A percentile compares a stretch with the other conserved stretches of the same genome.
Conservation (phyloP, 352 stramenopile genomes). For the Halophytophthora polymorphica region DNA sequence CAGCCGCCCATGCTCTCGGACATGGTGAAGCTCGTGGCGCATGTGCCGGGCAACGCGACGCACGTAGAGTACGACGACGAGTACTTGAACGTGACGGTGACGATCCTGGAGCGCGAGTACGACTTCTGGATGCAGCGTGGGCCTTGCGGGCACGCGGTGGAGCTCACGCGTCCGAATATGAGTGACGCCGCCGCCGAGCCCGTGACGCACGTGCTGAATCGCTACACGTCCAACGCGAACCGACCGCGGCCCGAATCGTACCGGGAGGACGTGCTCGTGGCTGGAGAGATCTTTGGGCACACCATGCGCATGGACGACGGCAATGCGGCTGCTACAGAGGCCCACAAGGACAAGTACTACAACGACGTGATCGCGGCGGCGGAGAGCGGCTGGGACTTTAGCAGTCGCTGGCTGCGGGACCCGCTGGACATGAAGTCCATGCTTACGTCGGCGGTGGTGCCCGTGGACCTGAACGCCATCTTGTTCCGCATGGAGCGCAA, state of each 20-base stretch:
- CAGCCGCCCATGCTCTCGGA: constrained; percentile 90
- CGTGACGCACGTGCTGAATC: constrained; percentile 58
- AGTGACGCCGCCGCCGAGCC: constrained; percentile 4
- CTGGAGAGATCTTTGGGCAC: constrained; percentile 58
- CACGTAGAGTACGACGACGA: constrained; percentile 44
- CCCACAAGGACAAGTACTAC: constrained; percentile 74
- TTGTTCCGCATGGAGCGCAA: constrained; percentile 80
- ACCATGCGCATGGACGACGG: constrained; percentile 26
- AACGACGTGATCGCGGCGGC: constrained; percentile 80
- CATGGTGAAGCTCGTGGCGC: constrained; percentile 71
- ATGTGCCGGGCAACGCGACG: constrained; percentile 26
- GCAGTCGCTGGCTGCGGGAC: constrained; percentile 76
- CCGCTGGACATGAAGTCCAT: constrained; percentile 69
- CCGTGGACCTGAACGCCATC: constrained; percentile 85
- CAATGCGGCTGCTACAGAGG: constrained; percentile 32
- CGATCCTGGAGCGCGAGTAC: constrained; percentile 80
- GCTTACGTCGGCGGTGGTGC: constrained; percentile 62
- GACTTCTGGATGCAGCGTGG: constrained; percentile 82
- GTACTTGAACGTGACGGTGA: constrained; percentile 51
- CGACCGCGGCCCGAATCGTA: constrained; percentile 86
- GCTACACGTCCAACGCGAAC: constrained; percentile 73
- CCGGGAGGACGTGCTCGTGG: constrained; percentile 71
- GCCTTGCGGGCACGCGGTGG: constrained; percentile 54
- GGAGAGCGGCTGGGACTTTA: constrained; percentile 91
- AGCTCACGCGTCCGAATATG: constrained; percentile 30